Evolutionary conservation across 345 rosid genomes (phyloP).

Genomic region (Arabis hirsuta): DNA sequence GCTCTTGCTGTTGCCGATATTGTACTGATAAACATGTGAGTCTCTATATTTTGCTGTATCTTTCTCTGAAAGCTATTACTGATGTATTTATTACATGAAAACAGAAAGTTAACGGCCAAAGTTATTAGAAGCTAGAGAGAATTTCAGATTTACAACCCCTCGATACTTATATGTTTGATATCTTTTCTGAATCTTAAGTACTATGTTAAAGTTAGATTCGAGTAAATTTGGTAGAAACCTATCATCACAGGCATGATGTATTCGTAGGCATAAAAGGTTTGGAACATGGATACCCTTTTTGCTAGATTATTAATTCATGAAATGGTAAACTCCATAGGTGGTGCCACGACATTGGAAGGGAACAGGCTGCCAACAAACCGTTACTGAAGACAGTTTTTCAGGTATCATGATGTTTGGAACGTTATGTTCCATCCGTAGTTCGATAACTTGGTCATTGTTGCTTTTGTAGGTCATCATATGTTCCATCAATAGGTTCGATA

Average conservation of each 20-base stretch:
- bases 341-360: constrained; percentile 96
- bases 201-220: neutral
- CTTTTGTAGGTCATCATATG: constrained; percentile 17
- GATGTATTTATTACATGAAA: neutral
- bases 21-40: constrained; percentile 79
- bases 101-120: neutral
- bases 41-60: constrained; percentile 6
- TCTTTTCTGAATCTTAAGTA: neutral
- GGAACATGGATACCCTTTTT: neutral
- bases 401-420: constrained; percentile 44
- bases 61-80: constrained; percentile 13
- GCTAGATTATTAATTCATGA: constrained; percentile 23
- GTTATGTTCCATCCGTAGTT: no score
- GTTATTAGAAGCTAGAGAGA: constrained; percentile 5
- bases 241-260: neutral
- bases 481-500: constrained; percentile 22
- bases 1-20: constrained; percentile 79
- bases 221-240: neutral
- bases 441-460: no score
- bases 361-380: constrained; percentile 91
- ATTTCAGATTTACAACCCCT: neutral
- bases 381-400: constrained; percentile 89
- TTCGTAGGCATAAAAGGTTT: neutral
- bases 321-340: constrained; percentile 56
- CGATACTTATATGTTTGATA: neutral